These are phyloP conservation scores for Suillus subluteus DNA, from an alignment of 768 basidiomycete species.

Conservation along the genomic window DNA sequence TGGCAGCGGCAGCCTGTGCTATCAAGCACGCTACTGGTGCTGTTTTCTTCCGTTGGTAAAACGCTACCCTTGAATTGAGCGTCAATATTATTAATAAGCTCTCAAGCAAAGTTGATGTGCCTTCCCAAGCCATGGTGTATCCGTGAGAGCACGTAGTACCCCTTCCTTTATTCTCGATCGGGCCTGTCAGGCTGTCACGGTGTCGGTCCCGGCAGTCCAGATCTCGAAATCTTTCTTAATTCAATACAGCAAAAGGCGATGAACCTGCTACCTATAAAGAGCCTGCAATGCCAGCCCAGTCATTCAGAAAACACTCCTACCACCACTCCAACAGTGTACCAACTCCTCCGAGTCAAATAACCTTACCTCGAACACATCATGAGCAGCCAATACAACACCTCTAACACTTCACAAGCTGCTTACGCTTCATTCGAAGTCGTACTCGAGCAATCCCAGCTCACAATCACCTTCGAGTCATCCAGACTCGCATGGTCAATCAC, in stretches of 20 bases:
- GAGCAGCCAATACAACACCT: constrained; percentile 29
- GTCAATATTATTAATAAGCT: constrained; percentile 13
- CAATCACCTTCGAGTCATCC: constrained; percentile 24
- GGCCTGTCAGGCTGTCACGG: constrained; percentile 20
- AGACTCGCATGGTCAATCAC: constrained; percentile 26
- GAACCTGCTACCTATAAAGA: constrained; percentile 32
- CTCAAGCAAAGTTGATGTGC: constrained; percentile 12
- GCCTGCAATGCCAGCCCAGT: not conserved
- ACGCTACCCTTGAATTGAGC: constrained; percentile 5
- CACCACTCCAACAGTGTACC: not conserved
- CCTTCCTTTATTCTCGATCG: constrained; percentile 22
- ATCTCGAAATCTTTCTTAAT: constrained; percentile 16
- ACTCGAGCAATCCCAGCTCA: constrained; percentile 16
- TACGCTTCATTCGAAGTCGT: constrained; percentile 27
- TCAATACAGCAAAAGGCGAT: constrained; percentile 32
- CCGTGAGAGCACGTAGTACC: constrained; percentile 22
- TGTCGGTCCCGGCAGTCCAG: constrained; percentile 35
- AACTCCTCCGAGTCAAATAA: constrained; percentile 7
- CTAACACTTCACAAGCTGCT: constrained; percentile 18
- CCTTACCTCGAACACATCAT: constrained; percentile 20
- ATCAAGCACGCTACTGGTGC: constrained; percentile 3
- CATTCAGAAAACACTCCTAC: constrained; percentile 12
- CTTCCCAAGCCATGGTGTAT: constrained; percentile 19
- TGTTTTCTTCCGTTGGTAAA: not conserved
- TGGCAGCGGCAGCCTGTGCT: constrained; percentile 23